Conservation (phyloP, 169 alveolate genomes). For the Plasmodium inui region DNA sequence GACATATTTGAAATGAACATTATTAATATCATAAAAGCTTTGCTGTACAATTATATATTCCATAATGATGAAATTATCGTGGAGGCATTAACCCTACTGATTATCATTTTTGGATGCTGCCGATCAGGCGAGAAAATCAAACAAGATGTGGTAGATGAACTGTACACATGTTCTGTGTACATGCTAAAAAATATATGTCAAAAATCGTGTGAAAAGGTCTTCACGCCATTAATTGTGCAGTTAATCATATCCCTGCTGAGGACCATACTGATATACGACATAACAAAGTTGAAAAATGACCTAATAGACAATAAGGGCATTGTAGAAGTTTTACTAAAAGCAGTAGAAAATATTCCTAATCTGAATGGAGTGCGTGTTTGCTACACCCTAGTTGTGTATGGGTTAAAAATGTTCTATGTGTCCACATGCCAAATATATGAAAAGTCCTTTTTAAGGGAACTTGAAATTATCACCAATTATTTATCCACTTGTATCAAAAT, state of each 20-base stretch:
- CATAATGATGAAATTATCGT: constrained; percentile 75
- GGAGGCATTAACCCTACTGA: constrained; percentile 67
- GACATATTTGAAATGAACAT: constrained; percentile 75
- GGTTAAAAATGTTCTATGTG: constrained; percentile 74
- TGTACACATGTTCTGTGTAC: constrained; percentile 68
- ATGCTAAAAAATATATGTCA: constrained; percentile 68
- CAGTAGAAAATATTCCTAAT: constrained; percentile 67
- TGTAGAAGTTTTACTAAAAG: constrained; percentile 54
- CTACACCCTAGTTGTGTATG: constrained; percentile 69
- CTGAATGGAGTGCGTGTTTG: constrained; percentile 76
- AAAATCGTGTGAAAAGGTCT: constrained; percentile 52
- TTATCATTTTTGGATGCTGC: constrained; percentile 72
- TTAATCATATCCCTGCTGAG: constrained; percentile 40
- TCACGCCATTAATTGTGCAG: constrained; percentile 62
- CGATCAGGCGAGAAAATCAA: constrained; percentile 62
- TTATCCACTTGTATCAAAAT: constrained; percentile 72
- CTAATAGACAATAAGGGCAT: constrained; percentile 65
- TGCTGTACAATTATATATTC: constrained; percentile 63
- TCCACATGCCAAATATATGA: constrained; percentile 75
- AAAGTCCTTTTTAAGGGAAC: constrained; percentile 74
- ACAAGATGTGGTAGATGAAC: constrained; percentile 72
- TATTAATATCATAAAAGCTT: constrained; percentile 28
- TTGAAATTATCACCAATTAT: constrained; percentile 70
- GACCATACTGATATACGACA: constrained; percentile 65
- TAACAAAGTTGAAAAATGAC: constrained; percentile 67